These are phyloP conservation scores for Mycena venus DNA, from an alignment of 768 basidiomycete genomes.

Conservation along the genomic window DNA sequence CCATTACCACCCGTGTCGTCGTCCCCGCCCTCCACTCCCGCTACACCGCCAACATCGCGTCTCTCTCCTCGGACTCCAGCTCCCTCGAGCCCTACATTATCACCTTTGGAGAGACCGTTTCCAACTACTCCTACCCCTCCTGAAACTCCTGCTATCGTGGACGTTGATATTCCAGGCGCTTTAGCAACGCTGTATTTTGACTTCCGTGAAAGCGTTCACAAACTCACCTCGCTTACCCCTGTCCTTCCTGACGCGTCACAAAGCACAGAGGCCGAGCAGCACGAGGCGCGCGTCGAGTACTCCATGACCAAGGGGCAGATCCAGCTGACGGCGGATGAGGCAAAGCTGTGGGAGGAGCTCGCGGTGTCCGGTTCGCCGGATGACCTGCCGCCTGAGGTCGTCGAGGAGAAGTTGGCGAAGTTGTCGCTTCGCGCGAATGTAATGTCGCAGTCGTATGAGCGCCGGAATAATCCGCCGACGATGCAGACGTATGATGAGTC, in stretches of 20 bases:
- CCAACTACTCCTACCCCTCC: background rate
- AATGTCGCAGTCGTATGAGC: conserved; percentile 75
- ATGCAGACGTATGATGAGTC: conserved; percentile 77
- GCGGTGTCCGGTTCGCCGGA: conserved; percentile 27
- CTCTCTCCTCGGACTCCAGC: background rate
- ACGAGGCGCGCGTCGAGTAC: conserved; percentile 56
- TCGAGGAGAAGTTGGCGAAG: conserved; percentile 28
- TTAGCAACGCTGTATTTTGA: conserved; percentile 64
- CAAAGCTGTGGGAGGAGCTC: conserved; percentile 68
- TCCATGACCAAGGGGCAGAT: conserved; percentile 74
- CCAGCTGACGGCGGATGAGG: conserved; percentile 72
- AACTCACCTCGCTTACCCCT: conserved; percentile 54
- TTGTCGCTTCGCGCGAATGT: conserved; percentile 41
- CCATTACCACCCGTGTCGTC: background rate
- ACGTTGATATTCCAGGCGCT: background rate
- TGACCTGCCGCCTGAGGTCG: conserved; percentile 4
- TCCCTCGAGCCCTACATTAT: background rate
- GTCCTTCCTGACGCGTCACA: conserved; percentile 24
- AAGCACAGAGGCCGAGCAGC: conserved; percentile 37
- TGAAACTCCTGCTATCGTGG: background rate
- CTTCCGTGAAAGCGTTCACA: conserved; percentile 62
- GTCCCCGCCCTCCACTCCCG: background rate
- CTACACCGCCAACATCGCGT: background rate
- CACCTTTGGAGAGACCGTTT: conserved; percentile 27
- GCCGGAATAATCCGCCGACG: conserved; percentile 74